Conservation (phyloP, 2,329 filamentous ascomycete species). For the Nemania sp. region DNA sequence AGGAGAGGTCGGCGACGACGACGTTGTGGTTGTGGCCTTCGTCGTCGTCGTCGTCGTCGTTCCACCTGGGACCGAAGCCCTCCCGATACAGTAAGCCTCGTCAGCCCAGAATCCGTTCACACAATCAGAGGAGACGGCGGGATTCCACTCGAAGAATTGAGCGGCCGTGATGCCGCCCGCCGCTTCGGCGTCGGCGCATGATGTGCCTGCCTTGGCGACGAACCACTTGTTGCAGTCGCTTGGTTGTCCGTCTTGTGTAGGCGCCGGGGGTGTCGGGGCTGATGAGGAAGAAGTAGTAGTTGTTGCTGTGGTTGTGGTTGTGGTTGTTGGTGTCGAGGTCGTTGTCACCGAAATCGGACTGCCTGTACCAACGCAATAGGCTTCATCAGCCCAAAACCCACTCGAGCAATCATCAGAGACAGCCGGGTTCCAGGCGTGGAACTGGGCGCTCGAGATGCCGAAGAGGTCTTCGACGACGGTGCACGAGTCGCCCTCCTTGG, state of each 20-base stretch:
- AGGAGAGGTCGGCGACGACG: too few species aligned
- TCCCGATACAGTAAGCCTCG: neutral
- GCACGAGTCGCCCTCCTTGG: too few species aligned
- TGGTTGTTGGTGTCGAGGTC: neutral
- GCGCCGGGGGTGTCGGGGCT: too few species aligned
- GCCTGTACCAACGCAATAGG: too few species aligned
- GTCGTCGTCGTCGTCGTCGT: neutral
- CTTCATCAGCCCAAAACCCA: neutral
- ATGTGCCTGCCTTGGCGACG: neutral
- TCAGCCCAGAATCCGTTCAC: neutral
- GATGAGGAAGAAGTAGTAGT: too few species aligned
- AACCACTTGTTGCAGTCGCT: neutral
- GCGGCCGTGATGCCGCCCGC: neutral
- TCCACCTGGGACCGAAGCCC: too few species aligned
- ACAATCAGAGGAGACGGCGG: neutral
- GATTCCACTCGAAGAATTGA: neutral
- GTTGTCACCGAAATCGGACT: too few species aligned
- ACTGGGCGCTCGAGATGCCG: neutral
- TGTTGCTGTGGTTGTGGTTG: too few species aligned
- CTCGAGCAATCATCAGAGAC: neutral
- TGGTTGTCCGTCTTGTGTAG: neutral
- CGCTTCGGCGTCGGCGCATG: too few species aligned
- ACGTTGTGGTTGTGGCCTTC: too few species aligned
- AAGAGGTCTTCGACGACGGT: too few species aligned
- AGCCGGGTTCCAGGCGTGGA: neutral